Evolutionary conservation across 1,139 yeast genomes (phyloP).

Genomic region (Saccharomyces pastorianus): DNA sequence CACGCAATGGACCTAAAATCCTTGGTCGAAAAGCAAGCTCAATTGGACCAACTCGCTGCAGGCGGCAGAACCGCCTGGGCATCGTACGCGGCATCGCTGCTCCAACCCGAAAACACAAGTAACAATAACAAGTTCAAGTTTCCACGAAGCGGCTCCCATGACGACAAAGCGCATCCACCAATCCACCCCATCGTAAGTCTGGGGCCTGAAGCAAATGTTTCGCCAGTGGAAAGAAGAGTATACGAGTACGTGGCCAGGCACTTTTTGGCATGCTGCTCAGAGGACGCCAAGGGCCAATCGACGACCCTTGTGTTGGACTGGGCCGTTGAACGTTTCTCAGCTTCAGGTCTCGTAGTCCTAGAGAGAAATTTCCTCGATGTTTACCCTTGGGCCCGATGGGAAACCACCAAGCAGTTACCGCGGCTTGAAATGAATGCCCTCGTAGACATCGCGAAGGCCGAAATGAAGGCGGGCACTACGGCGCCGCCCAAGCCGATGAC

Average conservation of each 20-base stretch:
- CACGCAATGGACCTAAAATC: constrained; percentile 57
- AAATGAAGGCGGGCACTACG: constrained; percentile 67
- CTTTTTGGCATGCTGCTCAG: constrained; percentile 86
- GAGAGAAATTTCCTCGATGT: constrained; percentile 74
- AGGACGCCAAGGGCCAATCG: constrained; percentile 74
- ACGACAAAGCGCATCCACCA: constrained; percentile 97
- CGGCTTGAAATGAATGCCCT: constrained; percentile 48
- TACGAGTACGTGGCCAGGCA: constrained; percentile 83
- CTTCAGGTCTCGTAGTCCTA: constrained; percentile 64
- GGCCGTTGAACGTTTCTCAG: constrained; percentile 66
- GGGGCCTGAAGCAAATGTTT: constrained; percentile 23
- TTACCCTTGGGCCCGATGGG: constrained; percentile 77
- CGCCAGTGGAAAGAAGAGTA: constrained; percentile 55
- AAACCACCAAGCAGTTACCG: constrained; percentile 59
- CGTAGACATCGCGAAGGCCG: constrained; percentile 46
- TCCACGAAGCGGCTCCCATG: constrained; percentile 76
- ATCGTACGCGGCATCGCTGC: constrained; percentile 35
- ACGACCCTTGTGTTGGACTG: constrained; percentile 61
- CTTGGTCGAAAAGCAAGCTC: constrained; percentile 53
- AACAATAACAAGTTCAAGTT: constrained; percentile 34
- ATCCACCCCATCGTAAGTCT: constrained; percentile 71
- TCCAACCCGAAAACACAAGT: constrained; percentile 21
- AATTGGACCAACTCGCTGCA: constrained; percentile 26
- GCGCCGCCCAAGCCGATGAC: constrained; percentile 77
- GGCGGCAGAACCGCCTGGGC: constrained; percentile 39